Base-by-base conservation (phyloP, 805 yeast species). In the Torulaspora indica region DNA sequence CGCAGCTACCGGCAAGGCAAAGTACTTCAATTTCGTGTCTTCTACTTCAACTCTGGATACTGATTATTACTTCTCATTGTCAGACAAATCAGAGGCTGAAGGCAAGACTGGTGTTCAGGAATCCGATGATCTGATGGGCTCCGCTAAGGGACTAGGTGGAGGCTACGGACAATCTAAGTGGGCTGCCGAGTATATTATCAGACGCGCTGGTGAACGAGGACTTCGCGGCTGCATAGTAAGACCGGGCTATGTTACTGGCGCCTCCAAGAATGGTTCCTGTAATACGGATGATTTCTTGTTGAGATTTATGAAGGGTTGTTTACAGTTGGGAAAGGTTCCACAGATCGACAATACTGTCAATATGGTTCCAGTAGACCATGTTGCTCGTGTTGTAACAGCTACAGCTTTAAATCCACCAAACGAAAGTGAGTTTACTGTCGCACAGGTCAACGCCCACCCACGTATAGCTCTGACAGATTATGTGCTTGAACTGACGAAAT, bases 161-260 rank as follows among this genome's bases (percentile, higher is more conserved):
- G 99, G 98, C 13, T 93, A 93, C 61, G 99, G 99, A 36, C 99
- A 95, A 70, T 78, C 93, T 54, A 93, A 93, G 66, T 93, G 99
- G 99, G 88, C 89, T 29, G 95, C 96, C 22, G 99, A 93, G 69
- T 79, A 85, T 56, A 73, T 93, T 36, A 80, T 88, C 48, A 79
- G 98, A 62, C 74, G 75, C 44, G 98, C 98, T 5, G 98, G 97
- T 35, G 76, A 76, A 44, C 71, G 82, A 42, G 98, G 99, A 7
- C 74, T 95, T 52, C 74, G 81, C 50, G 99, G 98, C 29, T 78
- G 90, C 42, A 82, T 93, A 55, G 79, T 91, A 31, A 80, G 99
- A 67, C 98, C 99, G 2, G 98, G 99, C 35, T 93, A 93, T 59
- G 89, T 93, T 38, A 83, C 95, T 49, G 98, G 98, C 45, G 85